Evolutionary conservation across 2,329 filamentous ascomycete species (phyloP), one percentile per base, ranked within the genome.

Genomic region (Nemania sp.): DNA sequence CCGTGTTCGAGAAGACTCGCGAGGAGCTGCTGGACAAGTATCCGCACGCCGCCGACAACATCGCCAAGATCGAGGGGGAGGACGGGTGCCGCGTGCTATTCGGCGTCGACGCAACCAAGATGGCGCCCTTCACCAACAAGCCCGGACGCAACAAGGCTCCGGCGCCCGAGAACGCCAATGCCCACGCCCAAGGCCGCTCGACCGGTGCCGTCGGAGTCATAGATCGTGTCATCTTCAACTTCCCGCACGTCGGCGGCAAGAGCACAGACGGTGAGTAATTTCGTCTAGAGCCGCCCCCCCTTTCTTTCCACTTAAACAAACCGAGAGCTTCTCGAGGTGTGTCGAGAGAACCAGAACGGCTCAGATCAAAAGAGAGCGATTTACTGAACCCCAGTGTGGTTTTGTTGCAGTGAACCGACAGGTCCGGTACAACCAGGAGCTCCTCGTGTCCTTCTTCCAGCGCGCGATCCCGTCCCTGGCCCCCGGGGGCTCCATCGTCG

Each of bases 171-270:
- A 54, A 12, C 39, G 21, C 15, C 13, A 13, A 32, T 21, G 3
- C 21, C 21, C 12, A 12, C 5, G 5, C 45, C 21, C 3, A 11
- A 4, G 39, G 35, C 11, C 11, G 17, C 37, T 21, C n/a, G 21
- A 5, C n/a, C 17, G 61, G 54, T 39, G 64, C 55, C 10, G 60
- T 18, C 5, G 70, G 68, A 58, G 69, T 79, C 3, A 93, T 90
- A 81, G 88, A 96, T 74, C 84, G 87, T 58, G 88, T 98, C 64
- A 82, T 94, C 67, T 99, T 98, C 85, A 97, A 97, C 81, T 99
- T 99, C 76, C 95, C 95, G 37, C 95, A 99, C 78, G 90, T 96
- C 3, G 95, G 95, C 65, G 95, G 95, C 47, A 88, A 96, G 70
- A 90, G 87, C 66, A 98, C 90, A 68, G 93, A 98, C 78, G 25